These are phyloP conservation scores for Periconia macrospinosa DNA, from an alignment of 2,329 filamentous ascomycete genomes.

Conservation along the genomic window DNA sequence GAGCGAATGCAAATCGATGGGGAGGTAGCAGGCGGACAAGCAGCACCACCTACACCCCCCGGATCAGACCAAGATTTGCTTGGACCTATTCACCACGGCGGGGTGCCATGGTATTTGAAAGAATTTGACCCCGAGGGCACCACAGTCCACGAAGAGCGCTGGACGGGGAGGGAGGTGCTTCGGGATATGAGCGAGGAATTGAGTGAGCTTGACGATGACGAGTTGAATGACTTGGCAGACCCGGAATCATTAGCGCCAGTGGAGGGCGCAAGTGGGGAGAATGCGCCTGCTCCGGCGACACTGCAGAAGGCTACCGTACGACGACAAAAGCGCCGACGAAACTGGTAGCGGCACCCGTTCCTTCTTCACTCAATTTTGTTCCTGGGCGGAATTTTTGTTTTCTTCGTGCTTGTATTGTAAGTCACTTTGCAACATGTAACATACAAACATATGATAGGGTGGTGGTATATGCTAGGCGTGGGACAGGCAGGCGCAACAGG, in stretches of 20 bases:
- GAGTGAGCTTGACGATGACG: conserved; percentile 89
- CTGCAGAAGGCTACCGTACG: conserved; percentile 31
- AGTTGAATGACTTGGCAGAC: conserved; percentile 65
- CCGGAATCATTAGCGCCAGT: conserved; percentile 31
- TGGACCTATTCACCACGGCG: conserved; percentile 60
- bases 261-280: conserved; percentile 24
- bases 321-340: conserved; percentile 34
- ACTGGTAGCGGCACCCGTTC: conserved; percentile 5
- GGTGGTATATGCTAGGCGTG: not conserved
- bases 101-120: conserved; percentile 85
- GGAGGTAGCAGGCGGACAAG: conserved; percentile 17
- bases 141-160: conserved; percentile 72
- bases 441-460: not conserved
- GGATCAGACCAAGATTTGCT: conserved; percentile 56
- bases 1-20: conserved; percentile 26
- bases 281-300: conserved; percentile 22
- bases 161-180: conserved; percentile 71
- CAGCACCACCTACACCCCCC: conserved; percentile 65
- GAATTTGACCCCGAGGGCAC: conserved; percentile 79
- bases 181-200: conserved; percentile 80
- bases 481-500: not conserved
- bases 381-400: not conserved
- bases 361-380: not conserved
- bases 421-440: conserved; percentile 2
- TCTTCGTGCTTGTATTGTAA: conserved; percentile 10